A percentile compares a stretch with the other conserved stretches of the same genome.
These are phyloP conservation scores for Zychaea mexicana DNA, from an alignment of 371 early-diverging fungal genomes.

Conservation along the genomic window DNA sequence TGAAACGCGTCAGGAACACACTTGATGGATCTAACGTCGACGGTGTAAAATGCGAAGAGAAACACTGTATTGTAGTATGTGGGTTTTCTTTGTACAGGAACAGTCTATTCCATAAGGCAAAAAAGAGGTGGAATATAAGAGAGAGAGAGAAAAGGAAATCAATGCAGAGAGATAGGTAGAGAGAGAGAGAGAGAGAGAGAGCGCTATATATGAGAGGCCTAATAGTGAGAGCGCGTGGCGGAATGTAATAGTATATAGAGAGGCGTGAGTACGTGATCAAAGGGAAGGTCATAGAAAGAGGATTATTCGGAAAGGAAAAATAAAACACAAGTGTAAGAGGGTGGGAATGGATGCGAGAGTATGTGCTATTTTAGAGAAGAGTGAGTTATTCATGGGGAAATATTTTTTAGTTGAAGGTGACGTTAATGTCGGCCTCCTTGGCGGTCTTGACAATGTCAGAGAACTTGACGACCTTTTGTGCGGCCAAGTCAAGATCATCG, in stretches of 20 bases:
- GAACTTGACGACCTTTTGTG: constrained; percentile 91
- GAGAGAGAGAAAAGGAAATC: neutral
- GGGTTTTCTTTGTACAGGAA: neutral
- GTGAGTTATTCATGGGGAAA: neutral
- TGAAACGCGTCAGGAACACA: too few relatives aligned
- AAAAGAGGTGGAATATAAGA: neutral
- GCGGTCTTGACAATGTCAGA: constrained; percentile 83
- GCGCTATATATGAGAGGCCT: too few relatives aligned
- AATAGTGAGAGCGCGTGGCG: too few relatives aligned
- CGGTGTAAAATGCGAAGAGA: too few relatives aligned
- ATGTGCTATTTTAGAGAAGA: neutral
- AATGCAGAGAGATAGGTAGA: neutral
- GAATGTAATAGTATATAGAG: too few relatives aligned
- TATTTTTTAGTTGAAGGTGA: constrained; percentile 54
- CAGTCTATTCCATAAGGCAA: neutral
- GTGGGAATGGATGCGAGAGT: too few relatives aligned
- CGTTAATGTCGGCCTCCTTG: constrained; percentile 66
- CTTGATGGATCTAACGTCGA: too few relatives aligned
- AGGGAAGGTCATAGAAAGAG: too few relatives aligned
- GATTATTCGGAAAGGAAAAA: too few relatives aligned
- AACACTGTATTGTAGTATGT: neutral
- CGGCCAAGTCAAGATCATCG: constrained; percentile 96
- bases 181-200: too few relatives aligned
- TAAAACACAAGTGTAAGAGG: too few relatives aligned
- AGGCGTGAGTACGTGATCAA: too few relatives aligned